A percentile compares a stretch with the other conserved stretches of the same genome.
Evolutionary conservation across 2,329 filamentous ascomycete genomes (phyloP).

Genomic region (Fusarium tricinctum): DNA sequence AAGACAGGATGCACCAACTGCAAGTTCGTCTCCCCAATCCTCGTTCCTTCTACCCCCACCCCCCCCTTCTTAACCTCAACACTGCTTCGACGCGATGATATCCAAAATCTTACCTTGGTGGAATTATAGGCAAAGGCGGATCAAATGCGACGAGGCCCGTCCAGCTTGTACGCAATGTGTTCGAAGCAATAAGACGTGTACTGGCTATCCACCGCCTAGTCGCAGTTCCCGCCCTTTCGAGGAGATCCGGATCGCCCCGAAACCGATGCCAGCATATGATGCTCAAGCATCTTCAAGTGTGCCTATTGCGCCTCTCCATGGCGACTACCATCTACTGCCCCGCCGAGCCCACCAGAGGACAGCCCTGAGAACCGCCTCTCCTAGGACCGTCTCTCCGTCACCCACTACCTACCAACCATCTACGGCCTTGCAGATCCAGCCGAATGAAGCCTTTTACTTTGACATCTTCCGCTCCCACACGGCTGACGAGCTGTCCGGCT

Average conservation of each 20-base stretch:
- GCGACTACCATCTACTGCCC: conserved; percentile 51
- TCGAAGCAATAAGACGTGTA: conserved; percentile 69
- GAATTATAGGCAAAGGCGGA: conserved; percentile 66
- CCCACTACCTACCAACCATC: conserved; percentile 60
- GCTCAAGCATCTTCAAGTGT: conserved; percentile 34
- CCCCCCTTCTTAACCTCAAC: conserved; percentile 2
- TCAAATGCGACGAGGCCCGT: conserved; percentile 76
- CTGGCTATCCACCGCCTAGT: conserved; percentile 72
- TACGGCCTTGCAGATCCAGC: conserved; percentile 61
- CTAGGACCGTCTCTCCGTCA: conserved; percentile 47
- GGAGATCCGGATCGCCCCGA: conserved; percentile 65
- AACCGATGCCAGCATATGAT: conserved; percentile 54
- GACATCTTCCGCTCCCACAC: conserved; percentile 73
- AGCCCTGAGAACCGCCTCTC: conserved; percentile 36
- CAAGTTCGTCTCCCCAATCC: conserved; percentile 67
- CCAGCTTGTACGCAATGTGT: conserved; percentile 73
- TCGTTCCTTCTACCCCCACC: not conserved
- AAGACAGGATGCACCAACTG: conserved; percentile 77
- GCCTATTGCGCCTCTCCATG: conserved; percentile 36
- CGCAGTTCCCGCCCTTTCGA: conserved; percentile 62
- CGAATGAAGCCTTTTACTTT: conserved; percentile 71
- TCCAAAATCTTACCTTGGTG: conserved; percentile 41
- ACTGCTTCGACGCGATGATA: conserved; percentile 20
- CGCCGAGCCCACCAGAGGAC: conserved; percentile 49
- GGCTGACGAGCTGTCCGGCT: conserved; percentile 73